Percentiles rank a stretch among this genome's conserved stretches.
Conservation (phyloP, 1,284 basidiomycete genomes). For the Puccinia horiana region DNA sequence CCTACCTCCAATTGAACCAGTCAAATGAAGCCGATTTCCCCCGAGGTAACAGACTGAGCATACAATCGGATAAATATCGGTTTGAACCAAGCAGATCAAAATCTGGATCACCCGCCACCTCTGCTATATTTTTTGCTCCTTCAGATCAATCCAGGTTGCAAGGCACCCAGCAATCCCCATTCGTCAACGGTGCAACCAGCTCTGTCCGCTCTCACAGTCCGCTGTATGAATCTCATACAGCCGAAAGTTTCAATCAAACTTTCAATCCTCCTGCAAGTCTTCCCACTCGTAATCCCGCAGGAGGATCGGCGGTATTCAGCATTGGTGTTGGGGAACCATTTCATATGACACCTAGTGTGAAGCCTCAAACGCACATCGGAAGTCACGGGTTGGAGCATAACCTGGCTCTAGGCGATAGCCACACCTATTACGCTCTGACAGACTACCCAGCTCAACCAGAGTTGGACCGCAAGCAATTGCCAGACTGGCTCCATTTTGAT, state of each 20-base stretch:
- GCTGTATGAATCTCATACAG: not conserved
- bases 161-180: conserved; percentile 7
- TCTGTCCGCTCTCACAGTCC: conserved; percentile 17
- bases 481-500: conserved; percentile 49
- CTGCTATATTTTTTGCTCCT: conserved; percentile 47
- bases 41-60: conserved; percentile 23
- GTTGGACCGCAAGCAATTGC: conserved; percentile 38
- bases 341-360: conserved; percentile 45
- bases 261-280: not conserved
- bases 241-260: conserved; percentile 15
- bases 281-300: not conserved
- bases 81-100: conserved; percentile 26
- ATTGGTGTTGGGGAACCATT: conserved; percentile 47
- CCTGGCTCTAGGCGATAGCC: not conserved
- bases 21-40: not conserved
- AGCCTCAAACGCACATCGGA: not conserved
- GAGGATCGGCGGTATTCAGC: conserved; percentile 7
- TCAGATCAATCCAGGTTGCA: conserved; percentile 1
- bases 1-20: not conserved
- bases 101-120: conserved; percentile 32
- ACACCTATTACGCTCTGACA: conserved; percentile 27
- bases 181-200: conserved; percentile 6
- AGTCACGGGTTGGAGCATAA: not conserved
- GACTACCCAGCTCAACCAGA: conserved; percentile 28
- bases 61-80: conserved; percentile 27